Base-by-base conservation (phyloP, 306 rosid genomes). In the Prunus campanulata region DNA sequence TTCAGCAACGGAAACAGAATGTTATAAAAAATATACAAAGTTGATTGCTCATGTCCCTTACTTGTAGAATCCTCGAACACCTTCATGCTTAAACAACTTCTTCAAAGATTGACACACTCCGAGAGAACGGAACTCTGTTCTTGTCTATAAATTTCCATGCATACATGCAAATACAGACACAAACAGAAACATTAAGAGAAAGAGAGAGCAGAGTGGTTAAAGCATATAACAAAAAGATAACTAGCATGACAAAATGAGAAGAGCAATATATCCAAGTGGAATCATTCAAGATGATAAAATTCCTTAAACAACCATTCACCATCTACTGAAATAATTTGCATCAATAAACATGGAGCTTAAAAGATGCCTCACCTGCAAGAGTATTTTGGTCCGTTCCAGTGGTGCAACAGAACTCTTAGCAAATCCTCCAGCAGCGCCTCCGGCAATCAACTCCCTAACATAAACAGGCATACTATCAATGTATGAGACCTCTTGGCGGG, bases 351-450 rank as follows among this genome's bases (percentile, higher is more conserved):
- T 8, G 54, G 32, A 44, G 22, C 10, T 39, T 12, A 11, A 55
- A 11, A 55, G 11, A 68, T 10, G 78, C 25, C 42, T 22, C 32
- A 95, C 99, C 99, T 96, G 99, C 97, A 96, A 87, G 27, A 96
- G 91, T 60, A 96, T 96, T 85, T 96, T 96, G 79, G 84, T 92
- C 46, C 99, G 79, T 80, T 96, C 99, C 20, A 96, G 83, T n/a
- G 99, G 99, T 1, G 99, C 99, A 78, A 95, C 93, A 8, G 92
- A 30, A 30, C 91, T 85, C 85, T 91, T 96, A 32, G 99, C 78
- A 74, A 96, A 90, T 18, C 91, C 98, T 29, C 99, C 99, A 18
- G 99, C 99, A 69, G 88, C 82, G 0, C 98, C 99, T 22, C 99
- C 98, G 19, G 99, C 97, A 49, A 92, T 84, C 6, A 92, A 78